These are phyloP conservation scores for Erysiphe pulchra DNA, from an alignment of 2,329 filamentous ascomycete genomes.

Conservation along the genomic window DNA sequence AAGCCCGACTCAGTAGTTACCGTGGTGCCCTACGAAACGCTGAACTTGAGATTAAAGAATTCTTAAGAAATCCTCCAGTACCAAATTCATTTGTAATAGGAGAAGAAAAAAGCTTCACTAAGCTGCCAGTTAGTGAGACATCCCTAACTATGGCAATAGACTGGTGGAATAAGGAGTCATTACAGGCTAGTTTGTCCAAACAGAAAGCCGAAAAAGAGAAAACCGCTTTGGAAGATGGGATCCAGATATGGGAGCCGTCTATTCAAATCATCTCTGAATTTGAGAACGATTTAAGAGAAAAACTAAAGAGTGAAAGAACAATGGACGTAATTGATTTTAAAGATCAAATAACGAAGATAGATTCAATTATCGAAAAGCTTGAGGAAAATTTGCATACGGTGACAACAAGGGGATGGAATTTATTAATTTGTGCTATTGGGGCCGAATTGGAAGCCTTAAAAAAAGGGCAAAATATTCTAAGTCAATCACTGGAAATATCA, in stretches of 20 bases:
- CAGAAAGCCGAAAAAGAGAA: slow-evolving; percentile 32
- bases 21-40: slow-evolving; percentile 38
- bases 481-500: slow-evolving; percentile 11
- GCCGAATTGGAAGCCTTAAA: slow-evolving; percentile 44
- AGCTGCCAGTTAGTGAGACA: slow-evolving; percentile 34
- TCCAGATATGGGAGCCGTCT: slow-evolving; percentile 36
- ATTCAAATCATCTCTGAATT: slow-evolving; percentile 34
- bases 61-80: slow-evolving; percentile 29
- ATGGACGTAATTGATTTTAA: slow-evolving; percentile 17
- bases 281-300: slow-evolving; percentile 32
- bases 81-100: slow-evolving; percentile 6
- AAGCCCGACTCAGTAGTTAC: slow-evolving; percentile 49
- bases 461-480: slow-evolving; percentile 32
- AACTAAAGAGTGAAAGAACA: slow-evolving; percentile 20
- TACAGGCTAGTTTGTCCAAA: slow-evolving; percentile 26
- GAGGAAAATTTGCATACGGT: slow-evolving; percentile 27
- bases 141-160: slow-evolving; percentile 44
- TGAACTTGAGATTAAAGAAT: slow-evolving; percentile 31
- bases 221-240: slow-evolving; percentile 40
- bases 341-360: slow-evolving; percentile 28
- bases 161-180: slow-evolving; percentile 42
- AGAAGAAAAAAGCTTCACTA: slow-evolving; percentile 22
- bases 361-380: slow-evolving; percentile 26
- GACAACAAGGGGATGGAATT: slow-evolving; percentile 40
- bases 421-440: slow-evolving; percentile 50